Conservation (phyloP, 805 yeast species). For the Starmerella potacharoeniae region DNA sequence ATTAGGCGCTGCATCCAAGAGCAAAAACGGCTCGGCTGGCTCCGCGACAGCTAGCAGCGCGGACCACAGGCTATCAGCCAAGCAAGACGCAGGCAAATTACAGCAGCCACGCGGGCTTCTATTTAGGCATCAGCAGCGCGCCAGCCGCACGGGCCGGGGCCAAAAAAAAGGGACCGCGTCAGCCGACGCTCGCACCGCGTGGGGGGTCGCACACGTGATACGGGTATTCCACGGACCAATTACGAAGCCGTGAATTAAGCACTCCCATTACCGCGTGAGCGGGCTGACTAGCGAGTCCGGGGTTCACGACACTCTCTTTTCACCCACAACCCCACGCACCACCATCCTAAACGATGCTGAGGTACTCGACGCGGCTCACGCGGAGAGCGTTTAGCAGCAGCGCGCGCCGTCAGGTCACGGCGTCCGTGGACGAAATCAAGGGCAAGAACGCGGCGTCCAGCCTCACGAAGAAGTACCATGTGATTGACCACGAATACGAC, state of each 20-base stretch:
- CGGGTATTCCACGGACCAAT: neutral
- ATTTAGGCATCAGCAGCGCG: neutral
- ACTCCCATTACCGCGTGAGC: neutral
- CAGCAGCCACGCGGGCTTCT: too few species aligned
- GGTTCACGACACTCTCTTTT: neutral
- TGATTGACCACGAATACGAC: slow-evolving; percentile 95
- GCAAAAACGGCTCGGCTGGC: too few species aligned
- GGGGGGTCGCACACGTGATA: neutral
- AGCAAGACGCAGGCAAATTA: too few species aligned
- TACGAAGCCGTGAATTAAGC: neutral
- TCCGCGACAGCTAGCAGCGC: too few species aligned
- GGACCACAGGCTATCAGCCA: too few species aligned
- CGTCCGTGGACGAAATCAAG: slow-evolving; percentile 30
- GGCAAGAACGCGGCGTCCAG: slow-evolving; percentile 41
- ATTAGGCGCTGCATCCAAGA: too few species aligned
- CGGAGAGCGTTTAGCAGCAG: slow-evolving; percentile 17
- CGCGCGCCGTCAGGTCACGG: slow-evolving; percentile 16
- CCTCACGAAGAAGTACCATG: slow-evolving; percentile 65
- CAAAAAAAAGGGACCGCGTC: neutral
- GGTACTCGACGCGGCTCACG: slow-evolving; percentile 6
- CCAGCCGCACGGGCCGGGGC: neutral
- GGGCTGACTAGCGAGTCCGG: slow-evolving; percentile 2
- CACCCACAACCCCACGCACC: neutral
- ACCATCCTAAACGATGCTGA: neutral
- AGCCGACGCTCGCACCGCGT: slow-evolving; percentile 5